Base-by-base conservation (phyloP, 495 filamentous ascomycete genomes). In the Neurospora cerealis region DNA sequence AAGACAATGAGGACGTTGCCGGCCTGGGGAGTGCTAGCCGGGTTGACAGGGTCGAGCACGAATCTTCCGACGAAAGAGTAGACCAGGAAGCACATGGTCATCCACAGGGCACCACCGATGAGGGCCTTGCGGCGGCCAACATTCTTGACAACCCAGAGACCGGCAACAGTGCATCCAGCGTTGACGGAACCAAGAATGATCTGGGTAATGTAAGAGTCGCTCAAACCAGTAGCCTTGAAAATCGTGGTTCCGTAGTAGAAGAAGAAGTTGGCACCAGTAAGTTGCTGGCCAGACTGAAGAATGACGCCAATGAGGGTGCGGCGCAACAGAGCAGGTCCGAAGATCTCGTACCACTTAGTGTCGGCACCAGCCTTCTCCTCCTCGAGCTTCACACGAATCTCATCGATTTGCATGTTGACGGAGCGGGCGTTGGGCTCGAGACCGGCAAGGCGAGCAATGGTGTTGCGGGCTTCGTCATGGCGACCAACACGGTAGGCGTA, bases 211-310 rank as follows among this genome's bases (percentile, higher is more conserved):
- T 89, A 93, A 75, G 86, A 87, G 82, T 93, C 89, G 73, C 80
- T 83, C 44, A 94, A 83, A 79, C 91, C 92, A 3, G 91, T 89
- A 41, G 90, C 87, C 34, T 83, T 76, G 83, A 95, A 95, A 82
- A 92, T 90, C 70, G 84, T 88, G 75, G 91, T 92, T 69, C 92
- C 91, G 80, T 92, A 94, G 83, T 93, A 93, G 84, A 94, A 93
- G 82, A 93, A 91, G 84, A 92, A 94, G 81, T 93, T 94, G 73
- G 89, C 91, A 70, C 91, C 90, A 41, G 90, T 91, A 17, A 92
- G 83, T 80, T 88, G 92, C 79, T 94, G 92, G 37, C 92, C 86
- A 11, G 89, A 88, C 81, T 94, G 92, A 8, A 96, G 84, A 39
- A 85, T 82, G 41, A 94, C 87, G 38, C 92, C 93, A 1, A 95